phyloP scores from a whole-genome alignment of 768 basidiomycete genomes.

The Leccinellum luteum region DNA sequence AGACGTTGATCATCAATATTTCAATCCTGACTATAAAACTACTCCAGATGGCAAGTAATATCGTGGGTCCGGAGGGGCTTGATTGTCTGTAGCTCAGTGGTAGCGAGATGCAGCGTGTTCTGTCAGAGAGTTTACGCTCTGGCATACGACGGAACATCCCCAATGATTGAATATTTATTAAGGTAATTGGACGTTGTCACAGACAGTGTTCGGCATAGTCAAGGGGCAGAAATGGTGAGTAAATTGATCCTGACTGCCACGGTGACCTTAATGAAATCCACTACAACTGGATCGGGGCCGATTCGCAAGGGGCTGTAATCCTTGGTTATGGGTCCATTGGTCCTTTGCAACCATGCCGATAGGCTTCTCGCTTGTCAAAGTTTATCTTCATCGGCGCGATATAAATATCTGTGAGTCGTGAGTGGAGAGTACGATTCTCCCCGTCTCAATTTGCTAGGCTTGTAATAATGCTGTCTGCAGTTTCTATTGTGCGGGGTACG shows the following conservation, averaged over 20 bases:
- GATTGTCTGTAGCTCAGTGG: not conserved
- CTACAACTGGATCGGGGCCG: too few relatives aligned
- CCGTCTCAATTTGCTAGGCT: not conserved
- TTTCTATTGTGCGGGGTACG: slow-evolving; percentile 8
- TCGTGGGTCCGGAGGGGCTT: not conserved
- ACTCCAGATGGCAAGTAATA: not conserved
- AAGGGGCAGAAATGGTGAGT: not conserved
- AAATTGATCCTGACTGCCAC: not conserved
- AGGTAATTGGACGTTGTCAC: not conserved
- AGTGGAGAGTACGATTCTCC: not conserved
- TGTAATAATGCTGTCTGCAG: not conserved
- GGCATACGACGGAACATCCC: too few relatives aligned
- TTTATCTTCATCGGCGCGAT: slow-evolving; percentile 4
- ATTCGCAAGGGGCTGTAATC: not conserved
- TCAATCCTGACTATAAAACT: not conserved
- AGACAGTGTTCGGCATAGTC: not conserved
- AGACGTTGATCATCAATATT: not conserved
- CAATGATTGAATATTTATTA: too few relatives aligned
- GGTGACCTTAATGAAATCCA: not conserved
- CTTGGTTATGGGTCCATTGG: not conserved
- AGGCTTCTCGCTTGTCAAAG: slow-evolving; percentile 1
- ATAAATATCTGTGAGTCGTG: not conserved
- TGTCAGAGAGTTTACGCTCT: too few relatives aligned
- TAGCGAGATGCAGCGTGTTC: not conserved
- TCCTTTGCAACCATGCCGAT: slow-evolving; percentile 2